These are phyloP conservation scores for Luffa acutangula DNA, from an alignment of 306 rosid genomes.

Conservation along the genomic window DNA sequence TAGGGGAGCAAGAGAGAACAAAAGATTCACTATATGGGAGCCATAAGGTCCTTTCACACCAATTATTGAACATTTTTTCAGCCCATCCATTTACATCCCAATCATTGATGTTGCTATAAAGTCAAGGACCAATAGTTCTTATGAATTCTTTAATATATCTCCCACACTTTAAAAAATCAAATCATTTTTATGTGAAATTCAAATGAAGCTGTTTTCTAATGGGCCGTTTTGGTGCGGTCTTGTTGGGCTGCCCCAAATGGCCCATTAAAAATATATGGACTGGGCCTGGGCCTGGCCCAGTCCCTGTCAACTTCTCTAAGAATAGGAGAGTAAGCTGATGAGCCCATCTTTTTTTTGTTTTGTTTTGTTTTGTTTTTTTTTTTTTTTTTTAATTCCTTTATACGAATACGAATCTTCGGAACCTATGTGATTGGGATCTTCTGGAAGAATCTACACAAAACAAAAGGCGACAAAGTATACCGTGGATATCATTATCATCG, in stretches of 20 bases:
- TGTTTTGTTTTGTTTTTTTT: no score
- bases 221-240: background rate
- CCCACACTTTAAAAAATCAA: background rate
- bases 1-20: background rate
- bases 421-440: no score
- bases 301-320: background rate
- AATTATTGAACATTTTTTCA: background rate
- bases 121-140: background rate
- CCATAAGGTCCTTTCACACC: background rate
- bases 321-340: no score
- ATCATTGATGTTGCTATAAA: background rate
- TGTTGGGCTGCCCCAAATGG: background rate
- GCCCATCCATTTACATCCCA: background rate
- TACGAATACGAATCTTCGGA: no score
- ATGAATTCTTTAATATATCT: background rate
- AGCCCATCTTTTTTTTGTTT: no score
- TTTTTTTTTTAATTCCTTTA: no score
- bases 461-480: no score
- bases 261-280: background rate
- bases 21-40: background rate
- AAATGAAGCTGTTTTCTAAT: background rate
- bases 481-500: no score
- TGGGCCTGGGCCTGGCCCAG: background rate
- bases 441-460: no score
- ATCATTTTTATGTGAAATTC: no score